A percentile compares a stretch with the other conserved stretches of the same genome.
phyloP scores from a whole-genome alignment of 1,284 basidiomycete species.

The Trichosporon ovoides region DNA sequence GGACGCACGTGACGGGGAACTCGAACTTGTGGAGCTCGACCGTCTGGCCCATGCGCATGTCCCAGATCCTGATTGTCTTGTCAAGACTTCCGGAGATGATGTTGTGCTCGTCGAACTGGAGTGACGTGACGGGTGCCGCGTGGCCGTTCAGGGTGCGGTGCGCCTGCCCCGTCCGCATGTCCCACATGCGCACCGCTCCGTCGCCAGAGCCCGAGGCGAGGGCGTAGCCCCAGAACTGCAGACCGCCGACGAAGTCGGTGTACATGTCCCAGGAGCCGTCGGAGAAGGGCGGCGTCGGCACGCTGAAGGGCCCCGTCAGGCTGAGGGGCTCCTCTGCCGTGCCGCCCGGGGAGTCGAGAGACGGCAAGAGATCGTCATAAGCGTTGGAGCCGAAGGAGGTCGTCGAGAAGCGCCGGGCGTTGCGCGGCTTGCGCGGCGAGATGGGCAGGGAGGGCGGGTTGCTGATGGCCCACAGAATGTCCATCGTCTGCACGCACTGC shows the following conservation, averaged over 20 bases:
- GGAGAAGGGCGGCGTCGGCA: constrained; percentile 77
- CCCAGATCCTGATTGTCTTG: constrained; percentile 94
- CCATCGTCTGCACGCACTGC: constrained; percentile 98
- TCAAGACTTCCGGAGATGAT: constrained; percentile 88
- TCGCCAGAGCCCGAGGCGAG: constrained; percentile 95
- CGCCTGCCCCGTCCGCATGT: constrained; percentile 97
- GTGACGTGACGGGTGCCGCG: constrained; percentile 84
- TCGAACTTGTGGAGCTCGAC: constrained; percentile 89
- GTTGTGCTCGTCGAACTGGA: constrained; percentile 96
- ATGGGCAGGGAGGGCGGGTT: constrained; percentile 63
- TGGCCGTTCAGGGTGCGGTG: constrained; percentile 91
- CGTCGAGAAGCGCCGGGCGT: constrained; percentile 22
- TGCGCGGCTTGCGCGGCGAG: constrained; percentile 34
- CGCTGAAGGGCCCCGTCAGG: constrained; percentile 61
- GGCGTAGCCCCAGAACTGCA: constrained; percentile 99
- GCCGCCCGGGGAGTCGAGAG: constrained; percentile 28
- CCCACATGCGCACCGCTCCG: constrained; percentile 98
- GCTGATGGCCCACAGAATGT: constrained; percentile 98
- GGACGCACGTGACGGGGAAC: constrained; percentile 80
- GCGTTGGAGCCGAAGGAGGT: constrained; percentile 41
- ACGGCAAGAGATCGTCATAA: constrained; percentile 51
- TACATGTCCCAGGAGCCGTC: constrained; percentile 92
- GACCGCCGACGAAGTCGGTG: constrained; percentile 92
- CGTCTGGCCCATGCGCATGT: constrained; percentile 81
- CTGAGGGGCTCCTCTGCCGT: constrained; percentile 6